Base-by-base conservation (phyloP, 805 yeast species). In the Metahyphopichia silvanorum region DNA sequence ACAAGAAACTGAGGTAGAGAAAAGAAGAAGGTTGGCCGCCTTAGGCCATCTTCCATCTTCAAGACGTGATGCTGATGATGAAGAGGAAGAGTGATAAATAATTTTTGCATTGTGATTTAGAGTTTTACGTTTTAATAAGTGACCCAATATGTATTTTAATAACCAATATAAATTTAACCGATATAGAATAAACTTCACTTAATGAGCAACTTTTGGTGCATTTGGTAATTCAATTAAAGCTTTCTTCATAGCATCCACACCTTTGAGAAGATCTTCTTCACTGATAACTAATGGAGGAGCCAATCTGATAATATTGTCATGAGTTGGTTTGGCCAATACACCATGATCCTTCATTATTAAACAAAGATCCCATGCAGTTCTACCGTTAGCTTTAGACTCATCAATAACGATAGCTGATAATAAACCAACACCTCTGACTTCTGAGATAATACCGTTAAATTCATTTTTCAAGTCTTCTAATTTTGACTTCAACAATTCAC, bases 281-380 rank as follows among this genome's bases (percentile, higher is more conserved):
- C 89, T 76, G 44, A 91, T 91, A 25, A 88, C 94, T 58, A 91
- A 70, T 16, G 98, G 97, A 37, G 98, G 98, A 8, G 98, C 96
- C 57, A 91, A 71, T 70, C 98, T 82, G 55, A 91, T 89, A 51
- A 91, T 89, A 60, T 88, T 83, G 49, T 88, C 95, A 58, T 91
- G 98, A 2, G 98, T 89, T 44, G 97, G 98, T 66, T 89, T 91
- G 42, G 98, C 97, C 52, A 89, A 70, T 11, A 91, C 83, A 38
- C 98, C 98, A 40, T 77, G 69, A 34, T 85, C 79, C 63, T 85
- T 87, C 93, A 91, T 82, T 49, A 86, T 64, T 49, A 91, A 58
- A 66, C 98, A 91, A 45, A 91, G 71, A 56, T 91, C 97, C 98
- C 98, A 91, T 3, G 98, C 97, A 18, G 93, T 72, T 60, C 89